Conservation (phyloP, 179 eudicot species). For the Beta lomatogona region DNA sequence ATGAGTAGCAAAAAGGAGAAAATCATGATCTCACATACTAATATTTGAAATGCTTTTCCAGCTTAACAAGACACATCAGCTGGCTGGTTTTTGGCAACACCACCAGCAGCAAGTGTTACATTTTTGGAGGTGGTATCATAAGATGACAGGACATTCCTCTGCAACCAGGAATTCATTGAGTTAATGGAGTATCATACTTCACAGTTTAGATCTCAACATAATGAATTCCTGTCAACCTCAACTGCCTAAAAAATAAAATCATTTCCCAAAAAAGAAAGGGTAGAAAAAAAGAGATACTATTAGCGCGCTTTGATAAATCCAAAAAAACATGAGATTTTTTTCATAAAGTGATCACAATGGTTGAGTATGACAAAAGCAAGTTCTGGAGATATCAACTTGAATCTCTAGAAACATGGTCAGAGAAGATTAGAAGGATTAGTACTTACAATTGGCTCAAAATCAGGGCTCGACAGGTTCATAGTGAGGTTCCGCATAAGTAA, state of each 20-base stretch:
- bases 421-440: not conserved
- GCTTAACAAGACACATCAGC: slow-evolving; percentile 45
- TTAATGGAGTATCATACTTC: not conserved
- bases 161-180: slow-evolving; percentile 37
- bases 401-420: not conserved
- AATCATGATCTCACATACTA: not conserved
- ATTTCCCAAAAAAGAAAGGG: not conserved
- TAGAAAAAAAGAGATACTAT: no score
- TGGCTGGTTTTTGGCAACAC: slow-evolving; percentile 38
- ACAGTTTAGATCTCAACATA: slow-evolving; percentile 4
- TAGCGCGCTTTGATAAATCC: not conserved
- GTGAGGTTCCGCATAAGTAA: slow-evolving; percentile 68
- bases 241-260: not conserved
- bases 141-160: slow-evolving; percentile 64
- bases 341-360: not conserved
- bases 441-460: slow-evolving; percentile 68
- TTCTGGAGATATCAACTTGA: not conserved
- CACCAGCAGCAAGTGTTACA: slow-evolving; percentile 42
- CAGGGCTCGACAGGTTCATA: slow-evolving; percentile 59
- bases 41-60: slow-evolving; percentile 12
- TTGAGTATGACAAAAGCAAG: slow-evolving; percentile 20
- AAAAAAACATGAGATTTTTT: not conserved
- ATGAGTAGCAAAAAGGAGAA: slow-evolving; percentile 8
- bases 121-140: slow-evolving; percentile 43
- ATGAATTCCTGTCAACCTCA: not conserved